phyloP scores from a whole-genome alignment of 805 yeast genomes.

The Spathaspora girioi region DNA sequence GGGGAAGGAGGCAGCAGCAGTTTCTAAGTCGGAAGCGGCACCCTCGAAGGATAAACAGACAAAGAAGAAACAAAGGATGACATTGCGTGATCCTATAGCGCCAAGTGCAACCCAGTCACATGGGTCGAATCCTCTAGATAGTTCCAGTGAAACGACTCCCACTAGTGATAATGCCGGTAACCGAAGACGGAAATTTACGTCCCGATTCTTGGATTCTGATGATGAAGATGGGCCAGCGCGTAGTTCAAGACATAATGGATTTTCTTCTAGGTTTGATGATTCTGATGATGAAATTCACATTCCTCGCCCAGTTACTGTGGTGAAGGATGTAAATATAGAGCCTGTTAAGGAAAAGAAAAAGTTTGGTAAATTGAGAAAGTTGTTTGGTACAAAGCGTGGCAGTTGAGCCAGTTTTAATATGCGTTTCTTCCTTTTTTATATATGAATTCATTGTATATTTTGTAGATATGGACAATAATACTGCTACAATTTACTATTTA shows the following conservation, averaged over 20 bases:
- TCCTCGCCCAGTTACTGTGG: background rate
- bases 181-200: conserved; percentile 32
- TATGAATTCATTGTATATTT: background rate
- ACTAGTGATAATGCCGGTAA: background rate
- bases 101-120: background rate
- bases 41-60: background rate
- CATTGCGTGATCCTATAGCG: conserved; percentile 5
- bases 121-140: background rate
- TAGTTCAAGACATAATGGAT: conserved; percentile 13
- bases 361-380: conserved; percentile 34
- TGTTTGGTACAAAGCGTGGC: conserved; percentile 25
- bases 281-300: conserved; percentile 44
- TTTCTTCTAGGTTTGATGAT: conserved; percentile 58
- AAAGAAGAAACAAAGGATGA: background rate
- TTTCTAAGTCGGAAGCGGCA: background rate
- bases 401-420: background rate
- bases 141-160: background rate
- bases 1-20: conserved; percentile 1
- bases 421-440: background rate
- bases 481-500: too few species aligned
- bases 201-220: conserved; percentile 63
- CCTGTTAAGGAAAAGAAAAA: conserved; percentile 31
- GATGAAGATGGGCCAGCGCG: conserved; percentile 36
- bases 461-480: background rate
- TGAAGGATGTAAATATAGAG: background rate